Evolutionary conservation across 2,329 filamentous ascomycete species (phyloP).

Genomic region (Paradendryphiella salina): DNA sequence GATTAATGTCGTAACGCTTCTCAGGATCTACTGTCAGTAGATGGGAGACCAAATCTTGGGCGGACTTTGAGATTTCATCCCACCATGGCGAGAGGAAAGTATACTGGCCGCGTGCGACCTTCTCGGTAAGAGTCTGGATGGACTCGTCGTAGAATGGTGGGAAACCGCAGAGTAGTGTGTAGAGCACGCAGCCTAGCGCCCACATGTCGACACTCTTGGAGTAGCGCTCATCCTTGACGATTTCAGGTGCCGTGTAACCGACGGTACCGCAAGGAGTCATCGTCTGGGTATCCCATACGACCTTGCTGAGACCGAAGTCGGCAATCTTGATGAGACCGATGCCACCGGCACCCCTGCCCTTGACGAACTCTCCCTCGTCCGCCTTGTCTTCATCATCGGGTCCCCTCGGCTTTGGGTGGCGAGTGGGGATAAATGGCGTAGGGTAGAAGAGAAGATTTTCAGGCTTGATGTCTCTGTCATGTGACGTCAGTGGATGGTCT

Average conservation of each 20-base stretch:
- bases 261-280: constrained; percentile 99
- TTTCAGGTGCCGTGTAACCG: constrained; percentile 96
- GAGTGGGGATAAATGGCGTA: constrained; percentile 77
- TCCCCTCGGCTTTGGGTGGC: constrained; percentile 75
- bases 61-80: constrained; percentile 96
- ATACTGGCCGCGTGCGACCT: constrained; percentile 94
- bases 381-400: constrained; percentile 96
- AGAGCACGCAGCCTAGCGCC: constrained; percentile 94
- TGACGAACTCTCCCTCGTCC: constrained; percentile 91
- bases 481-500: constrained; percentile 44
- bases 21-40: constrained; percentile 92
- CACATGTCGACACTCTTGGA: constrained; percentile 99
- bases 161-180: constrained; percentile 95
- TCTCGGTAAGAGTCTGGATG: constrained; percentile 94
- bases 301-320: constrained; percentile 95
- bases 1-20: constrained; percentile 88
- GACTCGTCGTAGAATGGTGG: constrained; percentile 98
- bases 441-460: constrained; percentile 96
- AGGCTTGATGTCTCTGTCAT: constrained; percentile 87
- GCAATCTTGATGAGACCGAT: constrained; percentile 97
- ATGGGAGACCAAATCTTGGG: constrained; percentile 91
- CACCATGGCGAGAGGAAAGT: constrained; percentile 99
- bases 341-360: constrained; percentile 79
- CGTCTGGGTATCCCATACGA: constrained; percentile 96
- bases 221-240: constrained; percentile 98